phyloP scores from a whole-genome alignment of 306 rosid species.

The Delonix regia region DNA sequence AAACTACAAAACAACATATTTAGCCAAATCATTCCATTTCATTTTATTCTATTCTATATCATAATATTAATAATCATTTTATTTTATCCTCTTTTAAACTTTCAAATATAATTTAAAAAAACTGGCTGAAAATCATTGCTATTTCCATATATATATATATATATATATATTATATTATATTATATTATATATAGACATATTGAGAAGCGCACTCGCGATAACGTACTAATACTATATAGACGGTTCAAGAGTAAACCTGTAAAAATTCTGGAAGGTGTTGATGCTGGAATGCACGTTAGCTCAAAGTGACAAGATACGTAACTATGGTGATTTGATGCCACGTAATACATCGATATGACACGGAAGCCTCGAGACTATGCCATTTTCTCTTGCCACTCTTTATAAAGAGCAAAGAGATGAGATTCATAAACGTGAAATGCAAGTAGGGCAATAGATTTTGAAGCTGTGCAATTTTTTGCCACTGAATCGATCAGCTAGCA shows the following conservation, averaged over 20 bases:
- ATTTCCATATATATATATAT: neutral
- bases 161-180: neutral
- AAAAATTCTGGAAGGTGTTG: neutral
- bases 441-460: neutral
- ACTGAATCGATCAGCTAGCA: neutral
- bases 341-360: neutral
- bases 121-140: neutral
- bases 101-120: no score
- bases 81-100: no score
- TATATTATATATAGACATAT: neutral
- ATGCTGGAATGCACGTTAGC: neutral
- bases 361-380: slow-evolving; percentile 14
- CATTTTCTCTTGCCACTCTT: neutral
- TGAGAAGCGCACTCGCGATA: neutral
- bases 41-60: no score
- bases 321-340: slow-evolving; percentile 17
- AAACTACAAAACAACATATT: no score
- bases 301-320: neutral
- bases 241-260: neutral
- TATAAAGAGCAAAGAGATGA: neutral
- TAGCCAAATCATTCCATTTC: no score
- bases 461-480: neutral
- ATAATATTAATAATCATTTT: no score
- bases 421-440: neutral
- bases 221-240: neutral